Evolutionary conservation across 208 protist species (phyloP).

Genomic region (Porcisia hertigi): DNA sequence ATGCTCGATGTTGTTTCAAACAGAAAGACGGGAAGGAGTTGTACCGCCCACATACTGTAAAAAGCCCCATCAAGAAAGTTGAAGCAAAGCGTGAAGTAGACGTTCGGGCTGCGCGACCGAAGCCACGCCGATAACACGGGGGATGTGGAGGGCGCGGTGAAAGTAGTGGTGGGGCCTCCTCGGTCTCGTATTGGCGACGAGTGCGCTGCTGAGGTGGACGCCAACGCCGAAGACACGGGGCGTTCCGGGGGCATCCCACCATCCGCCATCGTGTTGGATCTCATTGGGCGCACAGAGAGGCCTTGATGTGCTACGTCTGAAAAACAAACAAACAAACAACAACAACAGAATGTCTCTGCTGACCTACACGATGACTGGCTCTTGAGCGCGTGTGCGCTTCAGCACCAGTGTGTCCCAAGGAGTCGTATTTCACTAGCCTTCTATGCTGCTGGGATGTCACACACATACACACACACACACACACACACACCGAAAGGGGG

Average conservation of each 20-base stretch:
- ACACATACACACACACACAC: neutral
- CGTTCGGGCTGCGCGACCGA: constrained; percentile 35
- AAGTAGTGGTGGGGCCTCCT: too few relatives aligned
- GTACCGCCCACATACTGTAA: constrained; percentile 51
- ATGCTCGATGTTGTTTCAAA: constrained; percentile 16
- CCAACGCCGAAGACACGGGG: neutral
- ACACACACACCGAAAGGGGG: neutral
- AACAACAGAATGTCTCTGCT: neutral
- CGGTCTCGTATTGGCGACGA: neutral
- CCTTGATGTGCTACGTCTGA: neutral
- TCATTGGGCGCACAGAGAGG: neutral
- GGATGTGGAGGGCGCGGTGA: neutral
- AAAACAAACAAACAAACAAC: neutral
- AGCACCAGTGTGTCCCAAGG: neutral
- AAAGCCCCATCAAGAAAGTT: constrained; percentile 51
- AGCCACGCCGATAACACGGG: neutral
- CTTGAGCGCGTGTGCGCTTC: neutral
- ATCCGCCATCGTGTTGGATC: neutral
- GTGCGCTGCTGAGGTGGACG: neutral
- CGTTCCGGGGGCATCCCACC: neutral
- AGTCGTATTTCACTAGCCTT: neutral
- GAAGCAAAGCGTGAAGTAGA: constrained; percentile 39
- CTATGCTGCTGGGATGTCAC: neutral
- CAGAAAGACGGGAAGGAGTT: constrained; percentile 51
- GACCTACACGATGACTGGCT: neutral